Percentiles rank a stretch among this genome's conserved stretches.
Conservation (phyloP, 139 green algal genomes). For the Coelastrella sp. region DNA sequence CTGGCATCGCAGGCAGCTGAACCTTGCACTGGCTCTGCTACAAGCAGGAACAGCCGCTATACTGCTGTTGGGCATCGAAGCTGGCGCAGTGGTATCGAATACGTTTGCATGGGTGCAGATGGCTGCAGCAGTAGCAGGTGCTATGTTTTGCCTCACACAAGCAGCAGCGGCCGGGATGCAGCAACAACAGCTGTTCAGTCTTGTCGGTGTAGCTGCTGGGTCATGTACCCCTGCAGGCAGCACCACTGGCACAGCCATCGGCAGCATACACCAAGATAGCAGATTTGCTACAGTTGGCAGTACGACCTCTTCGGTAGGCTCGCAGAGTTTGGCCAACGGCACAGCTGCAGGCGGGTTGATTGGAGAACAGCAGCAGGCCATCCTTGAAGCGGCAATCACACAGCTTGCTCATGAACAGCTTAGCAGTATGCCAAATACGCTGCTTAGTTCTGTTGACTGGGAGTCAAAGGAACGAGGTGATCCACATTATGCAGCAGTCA, state of each 20-base stretch:
- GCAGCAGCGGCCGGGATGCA: background rate
- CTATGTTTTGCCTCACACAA: background rate
- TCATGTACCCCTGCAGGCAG: background rate
- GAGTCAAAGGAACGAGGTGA: background rate
- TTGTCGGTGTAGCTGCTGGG: background rate
- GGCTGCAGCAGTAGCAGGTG: background rate
- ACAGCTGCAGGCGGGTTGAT: too few species aligned
- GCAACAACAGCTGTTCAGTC: background rate
- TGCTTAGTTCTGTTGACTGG: slow-evolving; percentile 1
- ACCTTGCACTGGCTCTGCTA: background rate
- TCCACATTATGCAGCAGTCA: background rate
- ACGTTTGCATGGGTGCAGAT: background rate
- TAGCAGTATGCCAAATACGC: background rate
- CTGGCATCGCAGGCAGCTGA: slow-evolving; percentile 31
- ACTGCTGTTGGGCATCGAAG: background rate
- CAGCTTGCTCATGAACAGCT: too few species aligned
- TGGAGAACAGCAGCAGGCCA: background rate
- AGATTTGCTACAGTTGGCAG: background rate
- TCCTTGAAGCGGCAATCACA: too few species aligned
- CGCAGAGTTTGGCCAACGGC: too few species aligned
- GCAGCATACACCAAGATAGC: background rate
- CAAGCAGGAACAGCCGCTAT: slow-evolving; percentile 1
- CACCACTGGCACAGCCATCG: background rate
- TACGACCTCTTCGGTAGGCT: too few species aligned
- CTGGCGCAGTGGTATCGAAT: slow-evolving; percentile 8